Percentiles rank a stretch among this genome's conserved stretches.
Evolutionary conservation across 306 rosid species (phyloP).

Genomic region (Ochetophila trinervis): DNA sequence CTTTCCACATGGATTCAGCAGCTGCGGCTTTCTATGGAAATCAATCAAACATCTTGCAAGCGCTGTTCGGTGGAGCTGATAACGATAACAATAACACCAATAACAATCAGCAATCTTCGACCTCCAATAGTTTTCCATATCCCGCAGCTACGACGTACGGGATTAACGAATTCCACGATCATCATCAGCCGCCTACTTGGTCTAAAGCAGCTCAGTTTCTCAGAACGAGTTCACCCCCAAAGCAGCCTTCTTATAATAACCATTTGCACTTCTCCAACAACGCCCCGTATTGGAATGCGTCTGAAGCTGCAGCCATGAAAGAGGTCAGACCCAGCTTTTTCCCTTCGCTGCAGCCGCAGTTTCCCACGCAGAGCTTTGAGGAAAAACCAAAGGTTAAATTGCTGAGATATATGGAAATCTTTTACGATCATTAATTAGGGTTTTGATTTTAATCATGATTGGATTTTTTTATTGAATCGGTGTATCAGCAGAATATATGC

Average conservation of each 20-base stretch:
- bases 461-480: not conserved
- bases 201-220: slow-evolving; percentile 73
- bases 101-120: slow-evolving; percentile 39
- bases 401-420: too few species aligned
- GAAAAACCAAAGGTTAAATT: slow-evolving; percentile 70
- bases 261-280: slow-evolving; percentile 79
- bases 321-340: slow-evolving; percentile 56
- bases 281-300: slow-evolving; percentile 86
- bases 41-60: slow-evolving; percentile 66
- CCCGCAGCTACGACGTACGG: slow-evolving; percentile 46
- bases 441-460: slow-evolving; percentile 3
- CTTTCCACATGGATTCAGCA: slow-evolving; percentile 52
- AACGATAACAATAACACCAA: slow-evolving; percentile 18
- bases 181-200: slow-evolving; percentile 35
- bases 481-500: slow-evolving; percentile 65
- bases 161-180: slow-evolving; percentile 48
- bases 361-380: slow-evolving; percentile 43
- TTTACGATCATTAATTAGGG: too few species aligned
- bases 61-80: slow-evolving; percentile 54
- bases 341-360: slow-evolving; percentile 66
- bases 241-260: slow-evolving; percentile 45
- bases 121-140: slow-evolving; percentile 34
- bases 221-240: slow-evolving; percentile 66
- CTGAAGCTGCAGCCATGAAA: slow-evolving; percentile 59
- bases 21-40: slow-evolving; percentile 47